Evolutionary conservation across 2,329 filamentous ascomycete species (phyloP), one percentile per base, ranked within the genome.

Genomic region (Xylariaceae sp.): DNA sequence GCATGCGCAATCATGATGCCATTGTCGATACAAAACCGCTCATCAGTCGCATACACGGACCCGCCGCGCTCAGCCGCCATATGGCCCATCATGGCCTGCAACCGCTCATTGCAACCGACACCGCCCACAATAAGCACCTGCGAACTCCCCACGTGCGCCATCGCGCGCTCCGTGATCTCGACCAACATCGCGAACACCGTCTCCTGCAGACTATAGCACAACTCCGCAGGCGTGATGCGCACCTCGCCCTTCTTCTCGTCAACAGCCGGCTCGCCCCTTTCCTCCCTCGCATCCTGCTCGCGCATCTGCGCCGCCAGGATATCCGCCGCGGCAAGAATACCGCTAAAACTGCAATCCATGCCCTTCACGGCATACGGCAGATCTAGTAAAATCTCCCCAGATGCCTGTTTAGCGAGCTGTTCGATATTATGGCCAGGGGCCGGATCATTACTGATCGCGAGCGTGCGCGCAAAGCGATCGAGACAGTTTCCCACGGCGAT

Each of bases 1-100:
- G 94, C 94, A 74, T 99, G 93, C 1, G 94, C 94, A 77, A 99
- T 99, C 94, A 99, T 99, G 72, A 99, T 97, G 53, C 94, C 94
- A 70, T 99, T 99, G 75, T 99, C 94, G 68, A 99, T 99, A 73
- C 94, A 99, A 73, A 96, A 99, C 51, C 94, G 82, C 79, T 99
- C 94, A 73, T 99, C 94, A 0, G 93, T 97, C 23, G 94, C 92
- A 76, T 89, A 97, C 2, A 97, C 90, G 69, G 86, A 92, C 3
- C 94, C 94, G 56, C 92, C 90, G 44, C 94, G 80, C 73, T 96
- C 92, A 50, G 80, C 80, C 13, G 92, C 93, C 94, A 99, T 99
- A 51, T 88, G 80, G 13, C 90, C 92, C 94, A 99, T 99, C 94
- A 99, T 99, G 69, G 96, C 86, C 78, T 99, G 94, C 66, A 99